Base-by-base conservation (phyloP, 2,329 filamentous ascomycete species). In the Onygenales sp. region DNA sequence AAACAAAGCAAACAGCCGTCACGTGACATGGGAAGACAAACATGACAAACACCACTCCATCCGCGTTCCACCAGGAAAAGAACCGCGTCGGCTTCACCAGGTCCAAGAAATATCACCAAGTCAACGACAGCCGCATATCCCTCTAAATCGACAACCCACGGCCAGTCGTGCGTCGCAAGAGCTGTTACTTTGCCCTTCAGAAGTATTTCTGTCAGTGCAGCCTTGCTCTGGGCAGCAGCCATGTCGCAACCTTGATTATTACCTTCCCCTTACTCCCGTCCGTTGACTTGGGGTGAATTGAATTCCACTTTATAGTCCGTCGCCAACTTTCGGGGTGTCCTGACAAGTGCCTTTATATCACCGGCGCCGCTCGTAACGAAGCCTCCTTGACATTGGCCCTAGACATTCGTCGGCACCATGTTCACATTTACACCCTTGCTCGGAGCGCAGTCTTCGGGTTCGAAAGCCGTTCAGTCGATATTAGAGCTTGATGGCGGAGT, bases 401-500 rank as follows among this genome's bases (percentile, higher is more conserved):
- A n/a, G 7, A 13, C 27, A n/a, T 17, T 10, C 14, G 31, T 44
- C 46, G 52, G 43, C 53, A 64, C 56, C 31, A 98, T 98, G 93
- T 97, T 98, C 77, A 95, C 87, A 60, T 96, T 97, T 73, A 94
- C 87, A 65, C 85, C 93, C 46, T 78, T 98, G 54, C 85, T 95
- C 62, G 93, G 93, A 67, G 92, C 93, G 57, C 89, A 94, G 65
- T 91, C 89, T 50, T 68, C 67, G 5, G 82, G 87, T 60, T 93
- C 89, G 46, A 78, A 84, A 55, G 91, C 92, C 43, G 94, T 90
- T 58, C 90, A 96, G 69, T 97, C 93, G n/a, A 82, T 98, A 38
- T 77, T 98, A 47, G 92, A 97, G 75, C 86, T 98, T 53, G 93
- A 98, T 74, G 92, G 92, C 59, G 93, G 92, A 55, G 86, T 98